These are phyloP conservation scores for Colletotrichum agaves DNA, from an alignment of 2,329 filamentous ascomycete genomes.

Conservation along the genomic window DNA sequence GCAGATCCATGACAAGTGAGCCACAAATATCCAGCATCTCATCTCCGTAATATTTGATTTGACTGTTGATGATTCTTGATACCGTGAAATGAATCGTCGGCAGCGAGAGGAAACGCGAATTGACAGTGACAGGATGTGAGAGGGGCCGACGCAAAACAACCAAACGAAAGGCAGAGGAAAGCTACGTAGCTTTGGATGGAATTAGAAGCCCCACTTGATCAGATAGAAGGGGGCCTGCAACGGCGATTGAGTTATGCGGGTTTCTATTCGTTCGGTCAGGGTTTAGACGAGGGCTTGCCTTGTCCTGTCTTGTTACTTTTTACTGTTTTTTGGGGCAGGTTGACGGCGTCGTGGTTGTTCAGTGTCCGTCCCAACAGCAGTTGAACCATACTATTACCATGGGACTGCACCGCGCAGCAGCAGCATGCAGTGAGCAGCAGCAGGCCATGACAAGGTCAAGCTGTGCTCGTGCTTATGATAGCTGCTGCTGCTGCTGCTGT, in stretches of 20 bases:
- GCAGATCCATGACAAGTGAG: neutral
- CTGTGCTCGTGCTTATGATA: no score
- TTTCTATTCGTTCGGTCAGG: neutral
- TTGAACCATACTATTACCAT: neutral
- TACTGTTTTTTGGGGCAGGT: neutral
- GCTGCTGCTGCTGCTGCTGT: neutral
- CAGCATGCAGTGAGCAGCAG: neutral
- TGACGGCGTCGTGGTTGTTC: neutral
- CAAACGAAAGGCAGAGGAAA: neutral
- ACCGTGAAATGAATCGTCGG: no score
- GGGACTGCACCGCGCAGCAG: neutral
- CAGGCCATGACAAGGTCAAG: neutral
- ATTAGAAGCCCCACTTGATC: neutral
- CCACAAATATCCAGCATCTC: no score
- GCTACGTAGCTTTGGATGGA: constrained; percentile 20
- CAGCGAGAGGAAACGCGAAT: neutral
- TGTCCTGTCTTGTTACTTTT: neutral
- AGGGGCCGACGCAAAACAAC: constrained; percentile 18
- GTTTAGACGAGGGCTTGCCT: constrained; percentile 7
- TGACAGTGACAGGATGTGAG: constrained; percentile 5
- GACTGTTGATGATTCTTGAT: no score
- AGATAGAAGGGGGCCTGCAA: constrained; percentile 24
- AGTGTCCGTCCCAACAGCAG: neutral
- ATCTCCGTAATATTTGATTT: no score
- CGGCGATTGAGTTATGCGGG: constrained; percentile 27